Evolutionary conservation across 257 asterid genomes (phyloP).

Genomic region (Paraleonurus japonicus): DNA sequence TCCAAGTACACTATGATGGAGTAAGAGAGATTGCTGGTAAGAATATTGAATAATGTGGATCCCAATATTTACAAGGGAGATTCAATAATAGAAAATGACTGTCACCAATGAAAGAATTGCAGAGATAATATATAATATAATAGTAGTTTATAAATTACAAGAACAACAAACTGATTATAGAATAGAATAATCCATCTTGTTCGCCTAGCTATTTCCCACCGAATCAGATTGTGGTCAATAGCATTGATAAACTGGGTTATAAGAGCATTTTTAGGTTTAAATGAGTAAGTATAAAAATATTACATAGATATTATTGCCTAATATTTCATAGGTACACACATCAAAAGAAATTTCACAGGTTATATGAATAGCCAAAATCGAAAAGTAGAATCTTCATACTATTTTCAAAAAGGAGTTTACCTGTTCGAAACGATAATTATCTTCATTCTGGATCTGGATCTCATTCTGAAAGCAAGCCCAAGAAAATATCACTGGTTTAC

Average conservation of each 20-base stretch:
- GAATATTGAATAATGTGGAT: not conserved
- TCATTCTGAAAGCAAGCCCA: conserved; percentile 69
- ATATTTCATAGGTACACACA: too few relatives aligned
- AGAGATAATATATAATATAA: not conserved
- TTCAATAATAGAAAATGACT: not conserved
- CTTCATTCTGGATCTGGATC: conserved; percentile 83
- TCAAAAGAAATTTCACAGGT: too few relatives aligned
- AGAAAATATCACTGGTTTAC: conserved; percentile 7
- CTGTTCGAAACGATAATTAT: conserved; percentile 88
- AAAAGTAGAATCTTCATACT: not conserved
- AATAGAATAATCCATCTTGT: conserved; percentile 8
- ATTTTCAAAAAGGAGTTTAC: conserved; percentile 38
- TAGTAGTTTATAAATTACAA: not conserved
- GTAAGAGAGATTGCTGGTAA: not conserved
- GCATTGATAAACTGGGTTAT: not conserved
- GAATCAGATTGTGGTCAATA: not conserved
- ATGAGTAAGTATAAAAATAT: not conserved
- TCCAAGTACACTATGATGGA: too few relatives aligned
- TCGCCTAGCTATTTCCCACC: too few relatives aligned
- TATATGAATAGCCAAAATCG: not conserved
- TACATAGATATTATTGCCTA: not conserved
- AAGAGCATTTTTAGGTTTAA: not conserved
- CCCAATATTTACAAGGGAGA: not conserved
- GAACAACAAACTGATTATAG: not conserved
- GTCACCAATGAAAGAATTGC: not conserved